Conservation (phyloP, 495 filamentous ascomycete species). For the Aspergillus cavernicola region DNA sequence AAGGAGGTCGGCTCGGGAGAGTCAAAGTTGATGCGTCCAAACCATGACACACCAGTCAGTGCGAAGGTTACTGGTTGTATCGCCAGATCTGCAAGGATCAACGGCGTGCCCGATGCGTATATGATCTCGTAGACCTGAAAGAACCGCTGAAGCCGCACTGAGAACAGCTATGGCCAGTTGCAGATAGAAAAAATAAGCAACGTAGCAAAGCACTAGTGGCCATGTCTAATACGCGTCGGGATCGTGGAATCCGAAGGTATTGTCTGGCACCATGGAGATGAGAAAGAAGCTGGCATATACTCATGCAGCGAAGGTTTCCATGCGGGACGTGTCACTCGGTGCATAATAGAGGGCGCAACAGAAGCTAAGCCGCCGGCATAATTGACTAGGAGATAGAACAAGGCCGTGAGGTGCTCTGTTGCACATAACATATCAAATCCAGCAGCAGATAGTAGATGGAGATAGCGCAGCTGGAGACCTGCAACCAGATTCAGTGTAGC, state of each 20-base stretch:
- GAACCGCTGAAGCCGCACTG: not conserved
- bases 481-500: not conserved
- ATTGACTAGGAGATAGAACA: no score
- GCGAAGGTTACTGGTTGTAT: not conserved
- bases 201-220: not conserved
- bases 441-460: not conserved
- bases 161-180: not conserved
- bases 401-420: not conserved
- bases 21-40: not conserved
- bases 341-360: no score
- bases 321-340: not conserved
- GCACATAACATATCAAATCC: not conserved
- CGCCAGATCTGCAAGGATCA: not conserved
- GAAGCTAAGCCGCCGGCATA: no score
- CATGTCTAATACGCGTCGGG: not conserved
- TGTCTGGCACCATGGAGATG: not conserved
- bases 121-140: not conserved
- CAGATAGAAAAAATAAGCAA: not conserved
- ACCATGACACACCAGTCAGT: not conserved
- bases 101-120: not conserved
- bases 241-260: not conserved
- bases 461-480: not conserved
- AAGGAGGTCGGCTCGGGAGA: not conserved
- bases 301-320: not conserved
- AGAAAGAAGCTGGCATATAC: not conserved